These are phyloP conservation scores for Asterella californica DNA, from an alignment of 225 moss, liverwort and hornwort genomes.

Conservation along the genomic window DNA sequence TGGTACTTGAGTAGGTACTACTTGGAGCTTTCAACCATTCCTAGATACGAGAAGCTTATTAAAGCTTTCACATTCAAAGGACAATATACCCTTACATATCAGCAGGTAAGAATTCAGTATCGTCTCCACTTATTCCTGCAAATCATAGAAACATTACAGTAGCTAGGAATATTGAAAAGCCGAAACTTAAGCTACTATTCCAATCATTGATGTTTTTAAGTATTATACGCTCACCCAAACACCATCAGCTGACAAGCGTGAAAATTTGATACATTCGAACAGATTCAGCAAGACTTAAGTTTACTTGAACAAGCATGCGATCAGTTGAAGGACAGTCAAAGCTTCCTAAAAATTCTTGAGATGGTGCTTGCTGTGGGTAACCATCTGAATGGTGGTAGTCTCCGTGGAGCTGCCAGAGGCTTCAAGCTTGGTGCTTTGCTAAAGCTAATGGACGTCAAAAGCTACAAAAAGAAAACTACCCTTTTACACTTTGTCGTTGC, in stretches of 20 bases:
- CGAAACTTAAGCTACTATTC: neutral
- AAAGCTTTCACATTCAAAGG: slow-evolving; percentile 69
- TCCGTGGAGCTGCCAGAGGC: slow-evolving; percentile 75
- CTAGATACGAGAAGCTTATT: slow-evolving; percentile 59
- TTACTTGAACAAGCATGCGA: slow-evolving; percentile 64
- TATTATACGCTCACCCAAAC: neutral
- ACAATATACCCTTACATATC: slow-evolving; percentile 51
- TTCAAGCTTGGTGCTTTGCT: slow-evolving; percentile 79
- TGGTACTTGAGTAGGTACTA: slow-evolving; percentile 56
- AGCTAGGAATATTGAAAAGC: neutral
- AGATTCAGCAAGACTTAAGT: slow-evolving; percentile 65
- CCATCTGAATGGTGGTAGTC: slow-evolving; percentile 78
- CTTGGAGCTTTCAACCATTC: slow-evolving; percentile 57
- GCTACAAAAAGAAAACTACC: slow-evolving; percentile 65
- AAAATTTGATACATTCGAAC: neutral
- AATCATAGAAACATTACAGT: neutral
- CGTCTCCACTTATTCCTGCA: too few relatives aligned
- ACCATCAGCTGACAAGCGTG: neutral
- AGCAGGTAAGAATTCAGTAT: slow-evolving; percentile 43
- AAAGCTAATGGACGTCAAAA: slow-evolving; percentile 92
- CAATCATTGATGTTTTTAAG: neutral
- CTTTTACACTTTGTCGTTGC: slow-evolving; percentile 87
- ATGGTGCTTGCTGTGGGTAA: slow-evolving; percentile 88
- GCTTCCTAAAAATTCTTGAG: slow-evolving; percentile 79
- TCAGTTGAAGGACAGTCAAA: slow-evolving; percentile 68